Base-by-base conservation (phyloP, 192 early-diverging fungal genomes). In the Chytriomyces hyalinus region DNA sequence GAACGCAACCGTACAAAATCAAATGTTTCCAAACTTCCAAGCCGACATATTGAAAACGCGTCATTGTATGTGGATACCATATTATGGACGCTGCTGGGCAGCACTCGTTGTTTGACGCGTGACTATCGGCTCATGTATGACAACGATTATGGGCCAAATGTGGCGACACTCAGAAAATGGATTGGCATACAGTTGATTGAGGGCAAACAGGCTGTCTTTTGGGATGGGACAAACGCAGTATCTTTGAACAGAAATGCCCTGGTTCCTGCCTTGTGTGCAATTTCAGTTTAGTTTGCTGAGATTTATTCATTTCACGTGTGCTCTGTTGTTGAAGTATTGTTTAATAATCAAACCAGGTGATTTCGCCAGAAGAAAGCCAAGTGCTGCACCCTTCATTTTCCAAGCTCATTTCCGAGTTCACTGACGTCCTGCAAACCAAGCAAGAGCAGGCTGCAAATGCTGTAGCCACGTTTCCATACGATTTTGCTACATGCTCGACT, bases 181-280 rank as follows among this genome's bases (percentile, higher is more conserved):
- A 20, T 71, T 57, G 15, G 1, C 20, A 3, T 2, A 6, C 13
- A 28, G 48, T 10, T 24, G 3, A 26, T 26, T 26, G 50, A 43
- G 17, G 26, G 9, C 1, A 59, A 71, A 9, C 8, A 43, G 44
- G 10, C 9, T 11, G 57, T 71, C 8, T 71, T 26, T 53, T 71
- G 69, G 69, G 45, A 71, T 22, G 67, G 69, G 10, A 2, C 2
- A 15, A 50, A 59, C 1, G 17, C 9, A 10, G 10, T 8, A 24
- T 10, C 48, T 46, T 11, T 22, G 20, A 28, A 20, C 3, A 45
- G 69, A 13, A 26, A 59, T 13, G 44, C 69, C 53, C 50, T 57
- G 15, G 9, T 57, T 20, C 69, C 69, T 17, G 69, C 44, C 11
- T 51, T 71, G 22, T 71, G 69, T 20, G 69, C 69, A 3, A 51